phyloP scores from a whole-genome alignment of 1,284 basidiomycete genomes.

The Pascua sp. region DNA sequence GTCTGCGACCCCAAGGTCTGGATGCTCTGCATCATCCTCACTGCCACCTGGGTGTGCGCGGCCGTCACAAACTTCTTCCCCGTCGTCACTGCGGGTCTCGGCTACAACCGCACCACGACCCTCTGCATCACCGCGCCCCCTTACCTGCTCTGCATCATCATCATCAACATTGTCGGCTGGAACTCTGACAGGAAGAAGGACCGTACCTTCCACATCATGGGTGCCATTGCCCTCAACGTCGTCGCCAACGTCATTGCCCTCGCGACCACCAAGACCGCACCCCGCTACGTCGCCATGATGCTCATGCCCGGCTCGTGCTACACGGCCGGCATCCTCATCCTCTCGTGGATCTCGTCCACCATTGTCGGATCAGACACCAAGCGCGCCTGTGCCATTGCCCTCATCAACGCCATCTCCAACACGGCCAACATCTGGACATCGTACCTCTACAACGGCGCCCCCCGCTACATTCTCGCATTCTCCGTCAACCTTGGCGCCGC shows the following conservation, averaged over 20 bases:
- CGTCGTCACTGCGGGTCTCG: conserved; percentile 28
- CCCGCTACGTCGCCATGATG: conserved; percentile 42
- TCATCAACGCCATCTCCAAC: conserved; percentile 32
- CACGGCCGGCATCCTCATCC: conserved; percentile 29
- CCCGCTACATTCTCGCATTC: conserved; percentile 45
- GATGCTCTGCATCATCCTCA: conserved; percentile 25
- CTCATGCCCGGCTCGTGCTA: conserved; percentile 28
- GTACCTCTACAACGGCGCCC: conserved; percentile 30
- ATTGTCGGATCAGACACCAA: conserved; percentile 34
- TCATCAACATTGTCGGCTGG: conserved; percentile 23
- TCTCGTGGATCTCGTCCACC: conserved; percentile 27
- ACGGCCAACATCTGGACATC: conserved; percentile 27
- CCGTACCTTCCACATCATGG: conserved; percentile 7
- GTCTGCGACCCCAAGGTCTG: conserved; percentile 40
- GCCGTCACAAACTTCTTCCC: conserved; percentile 43
- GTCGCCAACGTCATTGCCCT: conserved; percentile 71
- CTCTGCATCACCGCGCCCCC: conserved; percentile 42
- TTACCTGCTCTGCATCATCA: conserved; percentile 30
- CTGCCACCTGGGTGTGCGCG: conserved; percentile 30
- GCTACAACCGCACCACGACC: conserved; percentile 41
- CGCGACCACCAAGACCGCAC: conserved; percentile 37
- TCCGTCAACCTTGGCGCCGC: conserved; percentile 40
- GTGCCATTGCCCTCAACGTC: conserved; percentile 53
- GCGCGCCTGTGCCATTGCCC: conserved; percentile 29
- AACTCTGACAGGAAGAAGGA: conserved; percentile 15